phyloP scores from a whole-genome alignment of 1,284 basidiomycete genomes.

The Sparassis latifolia region DNA sequence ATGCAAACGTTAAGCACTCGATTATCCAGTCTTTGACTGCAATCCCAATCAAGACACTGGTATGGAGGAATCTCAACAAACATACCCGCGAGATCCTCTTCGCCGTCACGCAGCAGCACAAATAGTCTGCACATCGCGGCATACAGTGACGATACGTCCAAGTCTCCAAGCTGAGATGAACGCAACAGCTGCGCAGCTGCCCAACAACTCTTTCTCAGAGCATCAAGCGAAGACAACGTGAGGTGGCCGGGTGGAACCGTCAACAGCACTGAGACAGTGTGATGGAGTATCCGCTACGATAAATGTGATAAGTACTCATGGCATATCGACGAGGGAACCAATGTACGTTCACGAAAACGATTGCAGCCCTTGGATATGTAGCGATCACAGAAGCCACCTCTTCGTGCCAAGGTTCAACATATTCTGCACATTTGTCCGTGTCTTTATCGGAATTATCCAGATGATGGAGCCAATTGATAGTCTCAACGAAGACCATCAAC shows the following conservation, averaged over 20 bases:
- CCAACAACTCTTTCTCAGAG: constrained; percentile 15
- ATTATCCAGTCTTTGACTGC: constrained; percentile 38
- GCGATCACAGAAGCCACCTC: constrained; percentile 4
- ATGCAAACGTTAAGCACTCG: constrained; percentile 26
- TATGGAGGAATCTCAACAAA: not conserved
- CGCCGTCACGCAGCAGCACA: constrained; percentile 5
- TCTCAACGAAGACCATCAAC: constrained; percentile 29
- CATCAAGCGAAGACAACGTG: not conserved
- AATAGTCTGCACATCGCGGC: constrained; percentile 11
- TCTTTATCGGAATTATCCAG: constrained; percentile 8
- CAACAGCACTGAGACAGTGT: not conserved
- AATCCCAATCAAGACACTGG: not conserved
- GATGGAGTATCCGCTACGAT: constrained; percentile 4
- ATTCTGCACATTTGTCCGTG: not conserved
- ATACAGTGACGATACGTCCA: not conserved
- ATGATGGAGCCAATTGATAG: constrained; percentile 43
- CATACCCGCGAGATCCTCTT: not conserved
- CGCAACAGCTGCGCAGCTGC: constrained; percentile 12
- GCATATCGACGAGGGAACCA: not conserved
- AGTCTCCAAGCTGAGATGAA: not conserved
- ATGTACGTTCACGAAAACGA: constrained; percentile 12
- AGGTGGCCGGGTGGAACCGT: not conserved
- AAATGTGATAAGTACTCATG: not conserved
- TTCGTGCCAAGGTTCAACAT: constrained; percentile 8
- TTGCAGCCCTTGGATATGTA: constrained; percentile 2